phyloP scores from a whole-genome alignment of 768 basidiomycete genomes.

The Suillus plorans region DNA sequence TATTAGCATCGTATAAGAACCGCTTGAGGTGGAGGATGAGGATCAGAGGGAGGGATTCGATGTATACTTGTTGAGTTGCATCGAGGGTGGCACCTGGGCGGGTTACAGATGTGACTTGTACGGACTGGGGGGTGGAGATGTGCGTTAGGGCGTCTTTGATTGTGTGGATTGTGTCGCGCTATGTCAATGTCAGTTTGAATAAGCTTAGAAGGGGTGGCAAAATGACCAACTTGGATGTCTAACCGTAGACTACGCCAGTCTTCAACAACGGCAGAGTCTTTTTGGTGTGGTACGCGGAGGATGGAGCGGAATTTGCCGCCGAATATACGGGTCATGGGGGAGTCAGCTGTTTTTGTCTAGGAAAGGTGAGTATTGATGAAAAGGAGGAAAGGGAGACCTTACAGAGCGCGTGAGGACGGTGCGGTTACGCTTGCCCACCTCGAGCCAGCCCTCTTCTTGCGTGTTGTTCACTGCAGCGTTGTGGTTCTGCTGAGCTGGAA shows the following conservation, averaged over 20 bases:
- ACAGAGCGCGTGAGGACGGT: constrained; percentile 79
- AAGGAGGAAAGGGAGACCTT: constrained; percentile 27
- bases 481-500: constrained; percentile 19
- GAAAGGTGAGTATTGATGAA: not conserved
- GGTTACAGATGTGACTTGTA: constrained; percentile 64
- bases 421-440: constrained; percentile 89
- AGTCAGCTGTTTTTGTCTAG: constrained; percentile 77
- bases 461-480: constrained; percentile 1
- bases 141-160: constrained; percentile 82
- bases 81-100: constrained; percentile 63
- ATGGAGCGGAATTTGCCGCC: constrained; percentile 90
- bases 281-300: constrained; percentile 75
- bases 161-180: constrained; percentile 73
- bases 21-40: constrained; percentile 89
- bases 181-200: not conserved
- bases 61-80: constrained; percentile 68
- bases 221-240: constrained; percentile 73
- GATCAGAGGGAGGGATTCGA: constrained; percentile 82
- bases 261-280: constrained; percentile 86
- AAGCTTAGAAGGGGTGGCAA: not conserved
- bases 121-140: constrained; percentile 76
- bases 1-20: constrained; percentile 80
- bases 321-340: constrained; percentile 89
- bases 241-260: constrained; percentile 88
- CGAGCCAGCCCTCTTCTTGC: constrained; percentile 76